Base-by-base conservation (phyloP, 257 asterid genomes). In the Mentha longifolia region DNA sequence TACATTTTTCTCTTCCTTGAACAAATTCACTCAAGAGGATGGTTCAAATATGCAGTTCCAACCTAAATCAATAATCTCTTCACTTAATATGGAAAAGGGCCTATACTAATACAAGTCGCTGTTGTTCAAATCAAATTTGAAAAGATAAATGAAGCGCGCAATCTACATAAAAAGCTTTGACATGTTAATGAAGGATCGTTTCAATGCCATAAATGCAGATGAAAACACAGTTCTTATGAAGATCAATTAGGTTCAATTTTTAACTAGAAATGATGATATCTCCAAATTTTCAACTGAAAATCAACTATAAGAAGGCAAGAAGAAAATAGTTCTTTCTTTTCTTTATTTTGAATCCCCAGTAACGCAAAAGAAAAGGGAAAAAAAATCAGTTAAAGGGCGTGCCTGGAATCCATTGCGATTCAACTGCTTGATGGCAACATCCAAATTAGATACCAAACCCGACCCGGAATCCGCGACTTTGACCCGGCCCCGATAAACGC, bases 361-460 rank as follows among this genome's bases (percentile, higher is more conserved):
- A 22, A 22, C 25, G 25, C 25, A 22, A 22, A 22, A 10, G n/a
- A 15, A 11, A 14, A 74, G 20, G 45, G 10, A 11, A 13, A 56
- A 4, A 5, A 62, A 17, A 16, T 5, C 43, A 43, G 70, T 45
- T 55, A 54, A 74, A 77, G 79, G 67, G 74, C 88, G 74, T 90
- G 95, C 98, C 98, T 93, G 98, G 87, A 81, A 89, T 49, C 97
- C 98, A 74, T 84, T 83, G 65, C 97, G 90, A 79, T 93, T 93
- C 83, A 93, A 64, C 83, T 92, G 97, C 77, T 93, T 93, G 77
- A 93, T 49, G 41, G 98, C 98, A 52, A 93, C 96, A 52, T 91
- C 94, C 61, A 82, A 51, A 14, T 62, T 78, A 19, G 74, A 37
- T 13, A 74, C 75, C 42, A 43, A 56, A n/a, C 66, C 84, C 64